phyloP scores from a whole-genome alignment of 1,284 basidiomycete species.

The Sparassis latifolia region DNA sequence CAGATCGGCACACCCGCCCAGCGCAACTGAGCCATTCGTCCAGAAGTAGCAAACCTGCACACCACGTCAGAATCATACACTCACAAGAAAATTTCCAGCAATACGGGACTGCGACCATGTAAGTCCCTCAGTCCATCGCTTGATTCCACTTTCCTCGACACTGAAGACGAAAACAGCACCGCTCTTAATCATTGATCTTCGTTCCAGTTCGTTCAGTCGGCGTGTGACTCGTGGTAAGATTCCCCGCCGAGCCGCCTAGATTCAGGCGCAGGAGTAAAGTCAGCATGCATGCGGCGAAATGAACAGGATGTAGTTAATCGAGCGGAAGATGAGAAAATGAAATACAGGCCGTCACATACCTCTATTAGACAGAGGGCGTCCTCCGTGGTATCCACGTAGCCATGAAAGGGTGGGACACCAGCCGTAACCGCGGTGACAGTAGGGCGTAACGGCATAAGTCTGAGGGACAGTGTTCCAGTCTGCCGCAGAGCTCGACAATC shows the following conservation, averaged over 20 bases:
- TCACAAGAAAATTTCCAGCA: conserved; percentile 73
- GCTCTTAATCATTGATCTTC: conserved; percentile 65
- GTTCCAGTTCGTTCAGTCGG: conserved; percentile 71
- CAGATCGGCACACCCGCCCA: neutral
- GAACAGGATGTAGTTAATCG: neutral
- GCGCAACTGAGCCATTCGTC: too few relatives aligned
- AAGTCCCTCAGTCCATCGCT: conserved; percentile 80
- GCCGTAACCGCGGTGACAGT: neutral
- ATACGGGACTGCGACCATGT: conserved; percentile 81
- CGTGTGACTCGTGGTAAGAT: conserved; percentile 71
- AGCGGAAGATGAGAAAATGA: too few relatives aligned
- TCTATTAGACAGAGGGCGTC: conserved; percentile 71
- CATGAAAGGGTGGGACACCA: conserved; percentile 46
- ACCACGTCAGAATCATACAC: conserved; percentile 14
- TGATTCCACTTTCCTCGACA: conserved; percentile 79
- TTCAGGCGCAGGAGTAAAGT: neutral
- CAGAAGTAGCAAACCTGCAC: neutral
- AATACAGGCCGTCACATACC: conserved; percentile 7
- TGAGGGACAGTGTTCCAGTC: neutral
- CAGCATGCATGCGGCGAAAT: neutral
- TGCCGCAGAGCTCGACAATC: neutral
- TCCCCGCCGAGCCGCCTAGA: conserved; percentile 65
- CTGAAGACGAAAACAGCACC: conserved; percentile 82
- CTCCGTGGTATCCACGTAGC: conserved; percentile 70
- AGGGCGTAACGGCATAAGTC: neutral